A percentile compares a stretch with the other conserved stretches of the same genome.
Evolutionary conservation across 2,329 filamentous ascomycete genomes (phyloP).

Genomic region (Diplocarpon mali): DNA sequence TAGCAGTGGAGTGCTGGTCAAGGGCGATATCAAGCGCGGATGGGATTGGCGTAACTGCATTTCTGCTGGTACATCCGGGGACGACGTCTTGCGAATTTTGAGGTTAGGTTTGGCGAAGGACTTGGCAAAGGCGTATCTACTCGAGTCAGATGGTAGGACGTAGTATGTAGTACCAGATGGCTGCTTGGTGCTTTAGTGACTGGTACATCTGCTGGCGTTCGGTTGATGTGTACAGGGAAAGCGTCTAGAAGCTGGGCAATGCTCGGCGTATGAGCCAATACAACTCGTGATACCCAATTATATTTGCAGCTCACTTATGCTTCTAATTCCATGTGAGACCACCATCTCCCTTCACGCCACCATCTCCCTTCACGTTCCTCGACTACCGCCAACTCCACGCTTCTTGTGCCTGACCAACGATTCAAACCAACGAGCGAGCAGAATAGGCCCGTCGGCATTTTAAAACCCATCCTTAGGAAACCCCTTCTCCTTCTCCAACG

Average conservation of each 20-base stretch:
- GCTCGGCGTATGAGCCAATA: no score
- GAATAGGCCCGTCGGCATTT: not conserved
- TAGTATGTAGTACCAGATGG: slow-evolving; percentile 14
- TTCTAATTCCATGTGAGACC: no score
- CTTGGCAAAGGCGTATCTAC: slow-evolving; percentile 57
- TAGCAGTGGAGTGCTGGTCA: slow-evolving; percentile 36
- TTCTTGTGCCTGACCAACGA: not conserved
- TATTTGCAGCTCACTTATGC: no score
- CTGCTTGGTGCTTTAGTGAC: slow-evolving; percentile 1
- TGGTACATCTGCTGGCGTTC: slow-evolving; percentile 12
- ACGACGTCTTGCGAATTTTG: slow-evolving; percentile 62
- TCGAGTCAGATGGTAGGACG: slow-evolving; percentile 43
- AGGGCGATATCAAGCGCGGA: slow-evolving; percentile 42
- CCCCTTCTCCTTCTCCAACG: slow-evolving; percentile 26
- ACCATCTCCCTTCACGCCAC: no score
- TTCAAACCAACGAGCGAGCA: not conserved
- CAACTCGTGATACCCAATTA: no score
- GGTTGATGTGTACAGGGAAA: not conserved
- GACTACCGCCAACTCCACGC: not conserved
- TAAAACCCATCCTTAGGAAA: slow-evolving; percentile 22
- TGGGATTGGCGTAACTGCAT: slow-evolving; percentile 64
- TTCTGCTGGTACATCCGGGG: slow-evolving; percentile 44
- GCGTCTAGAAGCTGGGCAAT: no score
- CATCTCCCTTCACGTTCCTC: no score
- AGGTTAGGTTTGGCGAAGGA: slow-evolving; percentile 66